Evolutionary conservation across 163 green algal genomes (phyloP).

Genomic region (Scenedesmus sp.): DNA sequence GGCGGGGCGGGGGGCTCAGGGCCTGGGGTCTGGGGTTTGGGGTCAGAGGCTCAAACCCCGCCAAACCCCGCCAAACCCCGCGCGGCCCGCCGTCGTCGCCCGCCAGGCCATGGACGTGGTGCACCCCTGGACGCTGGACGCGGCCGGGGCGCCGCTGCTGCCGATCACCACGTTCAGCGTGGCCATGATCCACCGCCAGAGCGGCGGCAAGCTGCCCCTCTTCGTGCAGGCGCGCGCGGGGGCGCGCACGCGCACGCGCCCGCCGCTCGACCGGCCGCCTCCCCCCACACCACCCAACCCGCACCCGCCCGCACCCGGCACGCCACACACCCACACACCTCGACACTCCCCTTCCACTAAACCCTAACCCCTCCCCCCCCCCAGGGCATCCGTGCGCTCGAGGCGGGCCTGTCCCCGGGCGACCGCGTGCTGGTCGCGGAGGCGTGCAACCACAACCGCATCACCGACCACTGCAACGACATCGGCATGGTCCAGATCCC

Average conservation of each 20-base stretch:
- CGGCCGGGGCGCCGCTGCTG: conserved; percentile 49
- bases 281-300: too few relatives aligned
- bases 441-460: conserved; percentile 80
- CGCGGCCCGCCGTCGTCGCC: too few relatives aligned
- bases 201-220: conserved; percentile 55
- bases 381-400: conserved; percentile 12
- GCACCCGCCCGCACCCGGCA: too few relatives aligned
- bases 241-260: too few relatives aligned
- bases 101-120: conserved; percentile 75
- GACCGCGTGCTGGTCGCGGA: conserved; percentile 68
- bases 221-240: conserved; percentile 56
- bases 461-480: conserved; percentile 73
- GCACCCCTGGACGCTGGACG: conserved; percentile 69
- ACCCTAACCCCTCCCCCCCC: too few relatives aligned
- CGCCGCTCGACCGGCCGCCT: background rate
- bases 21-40: background rate
- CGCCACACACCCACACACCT: background rate
- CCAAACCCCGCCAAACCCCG: too few relatives aligned
- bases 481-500: conserved; percentile 74
- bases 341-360: too few relatives aligned
- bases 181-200: conserved; percentile 70
- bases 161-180: conserved; percentile 76
- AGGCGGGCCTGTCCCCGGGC: background rate
- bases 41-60: too few relatives aligned
- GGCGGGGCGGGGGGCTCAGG: background rate